These are phyloP conservation scores for Pseudogymnoascus sp. DNA, from an alignment of 2,329 filamentous ascomycete species.

Conservation along the genomic window DNA sequence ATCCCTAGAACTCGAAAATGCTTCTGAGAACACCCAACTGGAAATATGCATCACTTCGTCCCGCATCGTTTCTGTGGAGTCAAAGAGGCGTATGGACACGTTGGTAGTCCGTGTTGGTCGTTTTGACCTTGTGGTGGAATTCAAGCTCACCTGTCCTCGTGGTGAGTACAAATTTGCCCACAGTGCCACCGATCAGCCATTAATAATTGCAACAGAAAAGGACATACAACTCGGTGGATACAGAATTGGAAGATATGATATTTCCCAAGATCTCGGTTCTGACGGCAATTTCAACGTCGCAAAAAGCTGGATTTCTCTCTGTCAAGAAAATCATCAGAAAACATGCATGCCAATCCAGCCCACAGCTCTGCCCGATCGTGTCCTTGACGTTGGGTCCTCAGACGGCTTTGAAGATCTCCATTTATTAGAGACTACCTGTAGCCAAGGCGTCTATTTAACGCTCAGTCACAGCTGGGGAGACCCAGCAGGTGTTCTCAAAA, in stretches of 20 bases:
- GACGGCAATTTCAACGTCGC: background rate
- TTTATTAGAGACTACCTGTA: background rate
- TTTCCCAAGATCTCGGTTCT: background rate
- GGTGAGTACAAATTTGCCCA: background rate
- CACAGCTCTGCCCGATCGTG: background rate
- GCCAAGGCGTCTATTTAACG: background rate
- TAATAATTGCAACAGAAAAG: background rate
- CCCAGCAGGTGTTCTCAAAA: background rate
- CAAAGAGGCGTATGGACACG: background rate
- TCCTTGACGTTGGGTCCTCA: background rate
- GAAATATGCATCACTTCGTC: constrained; percentile 2
- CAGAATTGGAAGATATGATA: background rate
- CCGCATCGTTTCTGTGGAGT: background rate
- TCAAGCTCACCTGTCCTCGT: background rate
- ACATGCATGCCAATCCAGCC: background rate
- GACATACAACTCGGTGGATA: background rate
- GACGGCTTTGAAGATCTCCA: background rate
- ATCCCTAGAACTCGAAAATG: background rate
- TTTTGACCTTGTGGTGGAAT: background rate
- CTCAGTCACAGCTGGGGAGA: constrained; percentile 6
- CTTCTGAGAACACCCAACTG: background rate
- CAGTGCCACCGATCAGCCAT: background rate
- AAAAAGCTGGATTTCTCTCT: background rate
- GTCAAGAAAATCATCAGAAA: background rate
- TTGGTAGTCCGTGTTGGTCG: background rate